Base-by-base conservation (phyloP, 2,329 filamentous ascomycete genomes). In the Aspergillus sp. region DNA sequence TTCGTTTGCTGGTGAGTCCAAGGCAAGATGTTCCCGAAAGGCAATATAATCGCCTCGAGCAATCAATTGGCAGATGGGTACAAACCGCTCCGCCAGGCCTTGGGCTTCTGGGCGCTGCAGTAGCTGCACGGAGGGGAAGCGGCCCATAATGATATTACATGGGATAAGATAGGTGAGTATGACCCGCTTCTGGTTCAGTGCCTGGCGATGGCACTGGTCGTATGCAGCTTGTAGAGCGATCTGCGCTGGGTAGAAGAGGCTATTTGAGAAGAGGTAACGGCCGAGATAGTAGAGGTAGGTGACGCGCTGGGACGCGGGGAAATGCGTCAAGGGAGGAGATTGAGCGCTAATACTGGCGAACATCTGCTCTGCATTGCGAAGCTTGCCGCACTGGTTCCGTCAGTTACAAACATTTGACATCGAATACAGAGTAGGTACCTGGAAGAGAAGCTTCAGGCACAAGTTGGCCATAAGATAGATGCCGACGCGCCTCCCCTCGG, bases 241-340 rank as follows among this genome's bases (percentile, higher is more conserved):
- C 44, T 84, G 80, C 0, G 90, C 88, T 28, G 86, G 82, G 51
- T 80, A 81, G 66, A 88, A 95, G 62, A 94, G 84, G 55, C 82
- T 85, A 64, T 88, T 90, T 52, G 86, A 82, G 64, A 94, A 88
- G 60, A 90, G 82, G 68, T 91, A 96, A 48, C 89, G 84, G 12
- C 91, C 91, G 4, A 97, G 82, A 63, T 95, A 95, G 71, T 95
- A 96, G 9, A 97, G 82, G 58, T 90, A 97, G 3, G 89, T 94
- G 43, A 95, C 88, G 42, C 89, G 81, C 63, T 97, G 87, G 4
- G 85, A 79, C 26, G 87, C 88, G 2, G 90, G 88, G 60, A 94
- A 97, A 44, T 87, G 79, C 1, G 79, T 76, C 8, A 97, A 71
- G 0, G 88, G 87, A 1, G 89, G 89, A 0, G 87, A 90, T 54